A percentile compares a stretch with the other conserved stretches of the same genome.
phyloP scores from a whole-genome alignment of 768 basidiomycete genomes.

The Gyrodon lividus region DNA sequence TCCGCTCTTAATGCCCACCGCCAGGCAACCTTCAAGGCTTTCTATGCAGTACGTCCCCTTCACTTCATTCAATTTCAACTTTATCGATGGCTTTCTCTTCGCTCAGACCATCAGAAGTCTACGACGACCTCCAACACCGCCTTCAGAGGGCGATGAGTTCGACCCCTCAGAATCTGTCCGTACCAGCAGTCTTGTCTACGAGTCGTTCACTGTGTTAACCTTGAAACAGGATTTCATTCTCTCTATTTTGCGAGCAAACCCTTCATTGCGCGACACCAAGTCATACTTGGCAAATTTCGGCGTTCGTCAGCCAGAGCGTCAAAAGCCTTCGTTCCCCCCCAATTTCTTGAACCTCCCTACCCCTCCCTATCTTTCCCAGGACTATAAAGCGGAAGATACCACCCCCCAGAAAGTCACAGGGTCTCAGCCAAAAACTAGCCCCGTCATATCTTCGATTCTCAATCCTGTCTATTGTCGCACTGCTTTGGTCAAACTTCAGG shows the following conservation, averaged over 20 bases:
- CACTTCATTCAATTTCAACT: background rate
- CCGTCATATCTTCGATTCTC: conserved; percentile 71
- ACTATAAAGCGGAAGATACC: conserved; percentile 2
- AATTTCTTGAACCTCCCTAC: conserved; percentile 26
- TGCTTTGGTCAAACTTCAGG: conserved; percentile 94
- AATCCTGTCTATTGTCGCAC: conserved; percentile 83
- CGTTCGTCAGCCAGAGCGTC: conserved; percentile 47
- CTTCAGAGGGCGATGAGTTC: conserved; percentile 24
- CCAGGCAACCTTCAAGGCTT: conserved; percentile 46
- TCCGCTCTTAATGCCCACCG: conserved; percentile 35
- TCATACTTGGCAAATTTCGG: conserved; percentile 93
- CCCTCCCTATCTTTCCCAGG: conserved; percentile 17
- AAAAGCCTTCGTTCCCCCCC: conserved; percentile 22
- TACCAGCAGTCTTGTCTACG: background rate
- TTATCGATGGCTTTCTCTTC: conserved; percentile 25
- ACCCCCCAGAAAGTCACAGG: conserved; percentile 31
- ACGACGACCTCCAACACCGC: conserved; percentile 14
- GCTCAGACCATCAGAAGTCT: conserved; percentile 31
- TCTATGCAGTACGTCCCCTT: conserved; percentile 49
- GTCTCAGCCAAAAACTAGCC: conserved; percentile 40
- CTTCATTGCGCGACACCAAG: conserved; percentile 86
- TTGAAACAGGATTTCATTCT: conserved; percentile 85
- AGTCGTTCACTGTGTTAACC: conserved; percentile 12
- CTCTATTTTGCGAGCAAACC: conserved; percentile 89
- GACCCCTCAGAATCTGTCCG: conserved; percentile 51